Base-by-base conservation (phyloP, 305 asterid species). In the Solanum hybrid region DNA sequence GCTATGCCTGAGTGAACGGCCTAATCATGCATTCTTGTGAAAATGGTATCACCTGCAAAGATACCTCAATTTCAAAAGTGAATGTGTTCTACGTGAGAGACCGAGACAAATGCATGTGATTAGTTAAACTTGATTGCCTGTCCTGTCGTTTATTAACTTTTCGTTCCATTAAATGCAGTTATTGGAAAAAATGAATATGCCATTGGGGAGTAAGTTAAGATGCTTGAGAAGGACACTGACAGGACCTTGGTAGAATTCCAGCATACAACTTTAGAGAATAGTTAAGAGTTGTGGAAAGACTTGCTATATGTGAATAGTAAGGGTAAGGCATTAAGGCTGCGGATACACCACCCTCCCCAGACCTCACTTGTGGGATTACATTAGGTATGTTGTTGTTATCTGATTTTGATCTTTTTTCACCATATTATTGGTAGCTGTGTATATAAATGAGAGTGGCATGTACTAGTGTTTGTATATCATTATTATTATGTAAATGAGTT, bases 221-320 rank as follows among this genome's bases (percentile, higher is more conserved):
- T 90, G 95, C 95, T 91, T 96, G 95, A 91, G 96, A 88, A 94
- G 99, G 94, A 95, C 98, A 22, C 66, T 93, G 90, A 95, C 98
- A 6, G 98, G 98, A 85, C 99, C 98, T 80, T 95, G 98, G 99
- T 95, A 94, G 91, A 91, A 5, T 7, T 45, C 87, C 73, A 45
- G 29, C 17, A 17, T 51, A 45, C 38, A 84, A 10, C 11, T 32
- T 51, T 4, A 51, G 29, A 84, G 11, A 84, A 51, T 10, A 51
- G 87, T 84, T 51, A 84, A 71, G 29, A 45, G 15, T 5, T 0
- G 14, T 4, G 24, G 14, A 38, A 40, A 42, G 66, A 38, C 40
- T 82, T 29, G 11, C 3, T 19, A 51, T 84, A 51, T 84, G 87
- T 84, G 87, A 27, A 29, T 72, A 72, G 22, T 27, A 72, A 15